phyloP scores from a whole-genome alignment of 768 basidiomycete species.

The Pisolithus sp. region DNA sequence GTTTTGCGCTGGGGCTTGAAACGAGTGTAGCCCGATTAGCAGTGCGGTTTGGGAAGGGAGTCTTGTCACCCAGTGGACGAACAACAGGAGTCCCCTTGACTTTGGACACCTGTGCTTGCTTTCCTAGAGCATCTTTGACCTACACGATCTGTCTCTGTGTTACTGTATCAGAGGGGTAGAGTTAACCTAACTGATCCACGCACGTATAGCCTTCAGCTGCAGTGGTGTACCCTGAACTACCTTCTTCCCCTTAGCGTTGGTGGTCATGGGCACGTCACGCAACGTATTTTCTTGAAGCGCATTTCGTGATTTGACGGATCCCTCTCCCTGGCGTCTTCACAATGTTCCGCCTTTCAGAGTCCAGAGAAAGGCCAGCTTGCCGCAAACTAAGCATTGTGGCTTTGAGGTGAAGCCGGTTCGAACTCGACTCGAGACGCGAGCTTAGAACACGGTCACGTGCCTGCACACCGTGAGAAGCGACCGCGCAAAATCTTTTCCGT shows the following conservation, averaged over 20 bases:
- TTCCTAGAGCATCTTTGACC: slow-evolving; percentile 17
- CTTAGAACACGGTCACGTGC: no score
- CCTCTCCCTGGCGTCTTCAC: slow-evolving; percentile 54
- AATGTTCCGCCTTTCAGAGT: slow-evolving; percentile 15
- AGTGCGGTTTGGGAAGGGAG: slow-evolving; percentile 65
- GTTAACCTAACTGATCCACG: neutral
- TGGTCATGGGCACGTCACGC: slow-evolving; percentile 33
- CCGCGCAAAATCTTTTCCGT: no score
- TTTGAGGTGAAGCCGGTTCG: no score
- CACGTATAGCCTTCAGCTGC: slow-evolving; percentile 25
- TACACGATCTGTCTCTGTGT: slow-evolving; percentile 17
- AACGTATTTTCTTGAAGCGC: slow-evolving; percentile 46
- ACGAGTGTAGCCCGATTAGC: slow-evolving; percentile 10
- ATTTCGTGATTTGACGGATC: slow-evolving; percentile 31
- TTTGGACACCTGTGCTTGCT: slow-evolving; percentile 23
- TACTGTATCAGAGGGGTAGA: neutral
- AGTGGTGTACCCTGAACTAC: slow-evolving; percentile 31
- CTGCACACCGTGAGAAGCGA: no score
- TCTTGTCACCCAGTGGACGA: slow-evolving; percentile 67
- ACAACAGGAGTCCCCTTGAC: slow-evolving; percentile 16
- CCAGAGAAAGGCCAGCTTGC: slow-evolving; percentile 20
- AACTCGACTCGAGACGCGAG: no score
- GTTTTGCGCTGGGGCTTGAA: slow-evolving; percentile 31
- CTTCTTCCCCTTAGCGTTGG: slow-evolving; percentile 42
- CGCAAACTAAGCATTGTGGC: slow-evolving; percentile 23